Conservation (phyloP, 805 yeast genomes). For the Saccharomyces paradoxus region DNA sequence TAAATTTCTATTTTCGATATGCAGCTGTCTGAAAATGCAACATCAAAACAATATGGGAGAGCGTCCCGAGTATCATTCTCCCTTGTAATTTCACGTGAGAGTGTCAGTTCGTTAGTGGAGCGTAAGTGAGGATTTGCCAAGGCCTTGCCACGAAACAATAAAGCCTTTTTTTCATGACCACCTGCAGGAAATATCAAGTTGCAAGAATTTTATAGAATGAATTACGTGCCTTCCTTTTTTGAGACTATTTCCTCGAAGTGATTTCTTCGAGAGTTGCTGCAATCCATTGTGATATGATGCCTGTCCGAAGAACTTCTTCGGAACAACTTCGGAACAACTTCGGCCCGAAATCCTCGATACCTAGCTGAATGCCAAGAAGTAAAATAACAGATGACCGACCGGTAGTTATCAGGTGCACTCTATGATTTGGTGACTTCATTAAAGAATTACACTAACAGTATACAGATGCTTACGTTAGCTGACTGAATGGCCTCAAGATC, state of each 20-base stretch:
- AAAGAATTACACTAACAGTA: background rate
- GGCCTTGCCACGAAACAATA: too few species aligned
- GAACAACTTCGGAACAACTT: background rate
- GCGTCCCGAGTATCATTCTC: too few species aligned
- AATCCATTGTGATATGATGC: background rate
- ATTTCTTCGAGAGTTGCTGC: background rate
- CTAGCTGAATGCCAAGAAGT: background rate
- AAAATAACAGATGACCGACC: background rate
- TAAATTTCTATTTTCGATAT: too few species aligned
- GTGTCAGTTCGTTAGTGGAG: too few species aligned
- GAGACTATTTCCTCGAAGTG: background rate
- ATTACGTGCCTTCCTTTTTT: background rate
- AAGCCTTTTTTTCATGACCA: too few species aligned
- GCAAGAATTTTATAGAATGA: too few species aligned
- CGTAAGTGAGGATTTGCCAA: too few species aligned
- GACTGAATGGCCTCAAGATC: too few species aligned
- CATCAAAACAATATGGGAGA: too few species aligned
- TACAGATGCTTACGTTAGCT: background rate
- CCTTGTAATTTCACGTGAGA: too few species aligned
- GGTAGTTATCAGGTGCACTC: background rate
- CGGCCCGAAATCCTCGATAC: background rate
- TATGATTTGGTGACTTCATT: background rate
- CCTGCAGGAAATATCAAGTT: too few species aligned
- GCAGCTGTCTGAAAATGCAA: too few species aligned
- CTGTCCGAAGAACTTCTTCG: background rate